phyloP scores from a whole-genome alignment of 1,284 basidiomycete species.

The Porodaedalea pini region DNA sequence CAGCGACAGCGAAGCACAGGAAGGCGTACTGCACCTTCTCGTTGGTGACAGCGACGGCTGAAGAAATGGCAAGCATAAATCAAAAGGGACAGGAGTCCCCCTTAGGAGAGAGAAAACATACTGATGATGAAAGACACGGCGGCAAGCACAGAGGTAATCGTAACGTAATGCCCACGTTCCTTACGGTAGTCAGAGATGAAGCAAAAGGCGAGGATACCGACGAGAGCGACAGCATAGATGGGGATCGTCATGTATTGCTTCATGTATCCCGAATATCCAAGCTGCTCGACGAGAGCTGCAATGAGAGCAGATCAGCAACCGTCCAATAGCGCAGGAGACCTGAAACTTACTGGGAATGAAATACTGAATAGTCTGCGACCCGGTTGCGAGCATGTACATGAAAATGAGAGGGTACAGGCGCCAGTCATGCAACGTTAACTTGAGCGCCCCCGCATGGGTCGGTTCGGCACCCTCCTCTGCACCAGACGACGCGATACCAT shows the following conservation, averaged over 20 bases:
- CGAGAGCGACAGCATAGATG: conserved; percentile 36
- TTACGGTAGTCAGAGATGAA: conserved; percentile 32
- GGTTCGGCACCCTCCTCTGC: conserved; percentile 29
- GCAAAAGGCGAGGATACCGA: conserved; percentile 33
- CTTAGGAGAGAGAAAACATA: background rate
- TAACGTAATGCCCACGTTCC: conserved; percentile 37
- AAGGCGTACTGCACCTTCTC: conserved; percentile 41
- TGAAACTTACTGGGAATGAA: conserved; percentile 33
- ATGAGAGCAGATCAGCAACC: conserved; percentile 25
- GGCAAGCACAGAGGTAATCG: conserved; percentile 29
- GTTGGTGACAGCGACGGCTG: conserved; percentile 30
- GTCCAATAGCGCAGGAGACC: background rate
- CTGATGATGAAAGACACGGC: conserved; percentile 37
- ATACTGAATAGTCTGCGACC: conserved; percentile 43
- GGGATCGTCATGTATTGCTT: conserved; percentile 46
- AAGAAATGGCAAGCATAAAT: background rate
- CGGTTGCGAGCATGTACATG: conserved; percentile 36
- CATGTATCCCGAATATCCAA: conserved; percentile 36
- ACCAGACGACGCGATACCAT: conserved; percentile 28
- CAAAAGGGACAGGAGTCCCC: background rate
- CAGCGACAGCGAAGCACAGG: conserved; percentile 41
- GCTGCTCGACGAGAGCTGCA: conserved; percentile 26
- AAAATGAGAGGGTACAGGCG: conserved; percentile 33
- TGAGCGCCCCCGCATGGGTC: conserved; percentile 35
- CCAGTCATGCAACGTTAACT: conserved; percentile 34